Base-by-base conservation (phyloP, 83 land plant species). In the Thuja plicata region DNA sequence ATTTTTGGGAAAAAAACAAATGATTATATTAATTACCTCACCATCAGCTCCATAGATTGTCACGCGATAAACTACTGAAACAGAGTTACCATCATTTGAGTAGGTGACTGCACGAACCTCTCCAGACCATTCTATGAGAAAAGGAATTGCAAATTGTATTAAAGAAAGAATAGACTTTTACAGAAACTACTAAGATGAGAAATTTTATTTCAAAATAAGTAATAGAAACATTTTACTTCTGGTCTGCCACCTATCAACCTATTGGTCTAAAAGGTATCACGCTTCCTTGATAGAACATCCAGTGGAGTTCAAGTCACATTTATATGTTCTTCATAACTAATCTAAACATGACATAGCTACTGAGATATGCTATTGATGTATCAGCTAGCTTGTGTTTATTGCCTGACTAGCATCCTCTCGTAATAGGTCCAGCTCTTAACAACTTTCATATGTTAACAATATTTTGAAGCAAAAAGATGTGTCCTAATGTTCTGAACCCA, bases 21-120 rank as follows among this genome's bases (percentile, higher is more conserved):
- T 21, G 21, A 13, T 30, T 83, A n/a, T 46, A 52, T 46, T 46
- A 71, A 66, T 48, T 93, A 96, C 97, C 97, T 96, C 97, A 16
- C 94, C 95, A 92, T 96, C 97, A 76, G 92, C 90, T 30, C 97
- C 97, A 91, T 93, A 90, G 6, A 96, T 90, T 16, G 97, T 96
- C 16, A 96, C 97, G 86, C 96, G 95, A 79, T 96, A 96, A 24
- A 96, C 94, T 84, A 96, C 96, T 86, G 96, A 90, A 15, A 96
- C 97, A 70, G 91, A 88, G 76, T 96, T 94, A 8, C 96, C 95
- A 88, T 94, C 95, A 35, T 91, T 73, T 35, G 97, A 94, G 88
- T 94, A 94, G 24, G 94, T 91, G 54, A 96, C 89, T 90, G 88
- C 95, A 52, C 97, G 90, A 80, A 94, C 93, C 86, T 96, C 97